These are phyloP conservation scores for Tricholoma matsutake DNA, from an alignment of 768 basidiomycete species.

Conservation along the genomic window DNA sequence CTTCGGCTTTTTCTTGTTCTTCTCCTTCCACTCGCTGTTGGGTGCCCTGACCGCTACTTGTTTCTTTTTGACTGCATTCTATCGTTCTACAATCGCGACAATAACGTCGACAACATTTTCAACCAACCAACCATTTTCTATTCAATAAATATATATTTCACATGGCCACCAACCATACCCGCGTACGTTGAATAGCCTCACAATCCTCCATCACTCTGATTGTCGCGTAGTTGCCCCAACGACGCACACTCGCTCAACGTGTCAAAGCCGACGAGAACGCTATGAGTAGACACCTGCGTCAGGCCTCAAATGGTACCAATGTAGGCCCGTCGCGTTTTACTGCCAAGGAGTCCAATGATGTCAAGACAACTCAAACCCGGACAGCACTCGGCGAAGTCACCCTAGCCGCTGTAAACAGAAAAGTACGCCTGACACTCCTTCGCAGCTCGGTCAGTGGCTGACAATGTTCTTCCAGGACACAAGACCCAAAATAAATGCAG, in stretches of 20 bases:
- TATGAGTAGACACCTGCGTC: slow-evolving; percentile 61
- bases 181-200: slow-evolving; percentile 41
- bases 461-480: slow-evolving; percentile 40
- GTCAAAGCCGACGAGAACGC: slow-evolving; percentile 79
- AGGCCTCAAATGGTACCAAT: slow-evolving; percentile 47
- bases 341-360: slow-evolving; percentile 40
- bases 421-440: slow-evolving; percentile 42
- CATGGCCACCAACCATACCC: slow-evolving; percentile 62
- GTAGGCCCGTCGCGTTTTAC: slow-evolving; percentile 50
- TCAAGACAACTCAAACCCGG: slow-evolving; percentile 62
- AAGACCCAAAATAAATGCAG: slow-evolving; percentile 41
- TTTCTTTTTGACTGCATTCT: slow-evolving; percentile 20
- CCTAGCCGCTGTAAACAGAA: slow-evolving; percentile 72
- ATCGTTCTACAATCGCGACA: slow-evolving; percentile 28
- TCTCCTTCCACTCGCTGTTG: slow-evolving; percentile 19
- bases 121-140: slow-evolving; percentile 22
- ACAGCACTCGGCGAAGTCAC: slow-evolving; percentile 82
- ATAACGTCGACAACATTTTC: slow-evolving; percentile 15
- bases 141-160: slow-evolving; percentile 19
- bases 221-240: slow-evolving; percentile 55
- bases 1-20: slow-evolving; percentile 24
- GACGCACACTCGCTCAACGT: slow-evolving; percentile 65
- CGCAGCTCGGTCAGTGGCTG: slow-evolving; percentile 10
- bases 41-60: slow-evolving; percentile 14
- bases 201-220: slow-evolving; percentile 11